phyloP scores from a whole-genome alignment of 2,329 filamentous ascomycete genomes.

The Aspergillus caelatus region DNA sequence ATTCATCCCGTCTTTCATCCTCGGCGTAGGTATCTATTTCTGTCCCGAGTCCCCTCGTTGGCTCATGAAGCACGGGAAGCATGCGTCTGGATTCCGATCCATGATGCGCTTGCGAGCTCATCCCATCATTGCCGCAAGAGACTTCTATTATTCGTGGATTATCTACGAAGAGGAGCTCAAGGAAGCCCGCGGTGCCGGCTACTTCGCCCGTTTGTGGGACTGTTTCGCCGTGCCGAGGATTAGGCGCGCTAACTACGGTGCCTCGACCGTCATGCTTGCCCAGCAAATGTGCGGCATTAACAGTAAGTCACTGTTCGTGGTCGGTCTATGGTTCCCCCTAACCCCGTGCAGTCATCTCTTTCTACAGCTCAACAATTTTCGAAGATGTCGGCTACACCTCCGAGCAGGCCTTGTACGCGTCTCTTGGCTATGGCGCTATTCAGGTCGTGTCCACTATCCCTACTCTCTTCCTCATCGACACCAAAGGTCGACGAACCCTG shows the following conservation, averaged over 20 bases:
- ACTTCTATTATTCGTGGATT: constrained; percentile 62
- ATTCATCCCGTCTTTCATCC: constrained; percentile 64
- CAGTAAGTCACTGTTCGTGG: constrained; percentile 18
- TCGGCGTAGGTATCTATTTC: constrained; percentile 37
- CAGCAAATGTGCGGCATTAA: constrained; percentile 67
- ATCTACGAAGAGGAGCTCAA: constrained; percentile 51
- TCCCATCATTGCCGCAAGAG: constrained; percentile 54
- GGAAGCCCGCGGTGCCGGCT: constrained; percentile 52
- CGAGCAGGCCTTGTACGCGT: constrained; percentile 62
- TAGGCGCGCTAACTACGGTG: constrained; percentile 68
- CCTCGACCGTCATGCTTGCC: constrained; percentile 77
- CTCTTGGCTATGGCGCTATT: constrained; percentile 65
- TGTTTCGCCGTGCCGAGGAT: constrained; percentile 51
- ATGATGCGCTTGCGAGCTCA: constrained; percentile 24
- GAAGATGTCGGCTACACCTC: constrained; percentile 55
- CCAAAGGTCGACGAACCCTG: constrained; percentile 63
- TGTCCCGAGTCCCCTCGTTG: constrained; percentile 33
- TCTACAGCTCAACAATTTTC: constrained; percentile 67
- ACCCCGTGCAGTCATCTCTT: constrained; percentile 56
- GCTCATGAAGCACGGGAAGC: constrained; percentile 26
- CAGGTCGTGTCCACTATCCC: constrained; percentile 66
- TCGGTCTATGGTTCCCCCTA: constrained; percentile 45
- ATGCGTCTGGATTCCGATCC: constrained; percentile 19
- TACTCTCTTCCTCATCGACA: constrained; percentile 66
- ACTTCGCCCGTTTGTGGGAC: constrained; percentile 60